Evolutionary conservation across 345 rosid species (phyloP).

Genomic region (Leavenworthia alabamica): DNA sequence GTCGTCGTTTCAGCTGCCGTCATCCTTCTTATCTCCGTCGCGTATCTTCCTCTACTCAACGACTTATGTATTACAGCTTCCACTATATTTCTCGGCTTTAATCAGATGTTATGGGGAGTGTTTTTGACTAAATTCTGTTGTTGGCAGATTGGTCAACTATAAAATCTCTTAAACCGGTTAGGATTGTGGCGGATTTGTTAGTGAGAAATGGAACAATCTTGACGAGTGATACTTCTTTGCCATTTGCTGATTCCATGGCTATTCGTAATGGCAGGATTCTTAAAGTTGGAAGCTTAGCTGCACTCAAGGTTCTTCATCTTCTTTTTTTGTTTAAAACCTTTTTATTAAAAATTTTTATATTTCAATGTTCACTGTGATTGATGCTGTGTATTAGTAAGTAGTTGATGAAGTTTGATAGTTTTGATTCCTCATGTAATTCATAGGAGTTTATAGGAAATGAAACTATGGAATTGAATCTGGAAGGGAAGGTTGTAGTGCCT

Average conservation of each 20-base stretch:
- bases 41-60: constrained; percentile 32
- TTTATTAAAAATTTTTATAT: background rate
- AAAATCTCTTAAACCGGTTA: constrained; percentile 28
- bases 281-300: constrained; percentile 57
- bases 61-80: constrained; percentile 18
- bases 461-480: constrained; percentile 55
- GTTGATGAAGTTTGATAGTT: background rate
- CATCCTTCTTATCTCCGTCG: constrained; percentile 35
- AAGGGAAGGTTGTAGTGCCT: constrained; percentile 76
- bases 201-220: constrained; percentile 67
- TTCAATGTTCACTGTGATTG: background rate
- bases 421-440: background rate
- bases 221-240: constrained; percentile 60
- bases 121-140: background rate
- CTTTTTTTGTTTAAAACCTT: background rate
- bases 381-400: background rate
- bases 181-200: constrained; percentile 50
- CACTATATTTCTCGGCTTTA: background rate
- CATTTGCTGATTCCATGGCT: constrained; percentile 77
- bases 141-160: constrained; percentile 47
- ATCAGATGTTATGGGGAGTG: background rate
- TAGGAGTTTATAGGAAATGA: constrained; percentile 53
- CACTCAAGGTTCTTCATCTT: constrained; percentile 49
- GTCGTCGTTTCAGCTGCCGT: constrained; percentile 37
- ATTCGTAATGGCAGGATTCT: constrained; percentile 62